phyloP scores from a whole-genome alignment of 1,284 basidiomycete species.

The Apiotrichum gracile region DNA sequence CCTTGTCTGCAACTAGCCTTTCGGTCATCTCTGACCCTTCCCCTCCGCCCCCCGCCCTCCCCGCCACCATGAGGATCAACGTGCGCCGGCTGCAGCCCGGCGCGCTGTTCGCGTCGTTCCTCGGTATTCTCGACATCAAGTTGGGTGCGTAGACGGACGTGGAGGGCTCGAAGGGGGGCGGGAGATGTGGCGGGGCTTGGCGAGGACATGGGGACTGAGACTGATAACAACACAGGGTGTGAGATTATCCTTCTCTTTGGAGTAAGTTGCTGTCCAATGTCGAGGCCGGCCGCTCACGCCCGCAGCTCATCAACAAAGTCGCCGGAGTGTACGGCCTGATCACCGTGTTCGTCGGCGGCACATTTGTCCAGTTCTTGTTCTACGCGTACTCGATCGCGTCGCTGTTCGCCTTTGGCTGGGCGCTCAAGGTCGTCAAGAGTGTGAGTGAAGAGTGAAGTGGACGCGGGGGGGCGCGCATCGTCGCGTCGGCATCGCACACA shows the following conservation, averaged over 20 bases:
- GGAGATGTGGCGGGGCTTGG: too few relatives aligned
- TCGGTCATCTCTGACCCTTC: too few relatives aligned
- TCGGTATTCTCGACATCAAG: slow-evolving; percentile 80
- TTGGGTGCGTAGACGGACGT: slow-evolving; percentile 53
- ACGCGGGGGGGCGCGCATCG: too few relatives aligned
- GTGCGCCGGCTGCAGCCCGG: slow-evolving; percentile 26
- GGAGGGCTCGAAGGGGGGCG: not conserved
- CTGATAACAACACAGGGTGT: slow-evolving; percentile 49
- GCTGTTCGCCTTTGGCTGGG: slow-evolving; percentile 79
- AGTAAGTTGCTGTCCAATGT: slow-evolving; percentile 51
- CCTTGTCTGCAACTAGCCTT: too few relatives aligned
- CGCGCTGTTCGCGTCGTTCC: slow-evolving; percentile 63
- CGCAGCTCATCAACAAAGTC: slow-evolving; percentile 90
- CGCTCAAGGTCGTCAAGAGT: slow-evolving; percentile 73
- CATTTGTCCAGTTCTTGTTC: slow-evolving; percentile 80
- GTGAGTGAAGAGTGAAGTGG: slow-evolving; percentile 51
- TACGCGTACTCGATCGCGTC: slow-evolving; percentile 88
- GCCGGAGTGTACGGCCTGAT: slow-evolving; percentile 95
- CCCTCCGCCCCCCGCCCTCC: not conserved
- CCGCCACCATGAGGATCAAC: slow-evolving; percentile 27
- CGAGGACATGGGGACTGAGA: not conserved
- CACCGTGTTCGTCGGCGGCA: slow-evolving; percentile 79
- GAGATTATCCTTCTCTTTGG: slow-evolving; percentile 79
- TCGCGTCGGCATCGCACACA: not conserved
- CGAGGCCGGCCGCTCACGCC: not conserved